phyloP scores from a whole-genome alignment of 2,329 filamentous ascomycete species.

The Ophiostoma himal-ulmi region DNA sequence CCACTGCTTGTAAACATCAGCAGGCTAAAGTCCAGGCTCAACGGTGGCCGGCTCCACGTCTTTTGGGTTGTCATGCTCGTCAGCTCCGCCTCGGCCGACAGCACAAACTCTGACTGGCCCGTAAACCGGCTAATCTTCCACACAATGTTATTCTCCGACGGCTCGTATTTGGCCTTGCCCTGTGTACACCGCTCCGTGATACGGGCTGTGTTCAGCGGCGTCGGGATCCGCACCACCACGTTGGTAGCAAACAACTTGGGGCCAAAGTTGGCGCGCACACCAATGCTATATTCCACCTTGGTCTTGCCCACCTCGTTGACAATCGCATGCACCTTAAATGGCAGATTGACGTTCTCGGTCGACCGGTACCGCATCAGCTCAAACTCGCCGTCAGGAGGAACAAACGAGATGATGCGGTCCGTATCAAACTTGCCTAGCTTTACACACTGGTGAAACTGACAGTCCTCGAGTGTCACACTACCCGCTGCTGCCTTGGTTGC shows the following conservation, averaged over 20 bases:
- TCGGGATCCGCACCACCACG: constrained; percentile 88
- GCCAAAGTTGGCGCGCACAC: constrained; percentile 94
- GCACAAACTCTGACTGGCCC: constrained; percentile 91
- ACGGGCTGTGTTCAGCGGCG: constrained; percentile 89
- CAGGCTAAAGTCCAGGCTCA: constrained; percentile 86
- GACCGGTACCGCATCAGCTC: constrained; percentile 98
- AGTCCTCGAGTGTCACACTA: constrained; percentile 92
- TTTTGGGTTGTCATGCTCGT: constrained; percentile 98
- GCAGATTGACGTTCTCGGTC: constrained; percentile 96
- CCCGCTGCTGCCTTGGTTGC: constrained; percentile 93
- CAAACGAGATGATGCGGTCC: constrained; percentile 93
- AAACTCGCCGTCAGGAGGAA: constrained; percentile 95
- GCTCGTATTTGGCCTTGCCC: constrained; percentile 97
- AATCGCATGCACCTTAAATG: constrained; percentile 98
- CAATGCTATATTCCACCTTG: constrained; percentile 98
- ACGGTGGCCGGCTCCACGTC: constrained; percentile 87
- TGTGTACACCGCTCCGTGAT: constrained; percentile 91
- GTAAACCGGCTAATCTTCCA: constrained; percentile 99
- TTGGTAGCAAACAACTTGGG: constrained; percentile 96
- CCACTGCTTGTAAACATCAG: constrained; percentile 98
- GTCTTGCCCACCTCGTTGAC: constrained; percentile 96
- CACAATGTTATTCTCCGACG: constrained; percentile 93
- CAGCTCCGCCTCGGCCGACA: constrained; percentile 86
- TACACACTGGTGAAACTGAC: constrained; percentile 98
- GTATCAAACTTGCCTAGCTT: constrained; percentile 95